Conservation (phyloP, 139 green algal species). For the Parachlorella kessleri region DNA sequence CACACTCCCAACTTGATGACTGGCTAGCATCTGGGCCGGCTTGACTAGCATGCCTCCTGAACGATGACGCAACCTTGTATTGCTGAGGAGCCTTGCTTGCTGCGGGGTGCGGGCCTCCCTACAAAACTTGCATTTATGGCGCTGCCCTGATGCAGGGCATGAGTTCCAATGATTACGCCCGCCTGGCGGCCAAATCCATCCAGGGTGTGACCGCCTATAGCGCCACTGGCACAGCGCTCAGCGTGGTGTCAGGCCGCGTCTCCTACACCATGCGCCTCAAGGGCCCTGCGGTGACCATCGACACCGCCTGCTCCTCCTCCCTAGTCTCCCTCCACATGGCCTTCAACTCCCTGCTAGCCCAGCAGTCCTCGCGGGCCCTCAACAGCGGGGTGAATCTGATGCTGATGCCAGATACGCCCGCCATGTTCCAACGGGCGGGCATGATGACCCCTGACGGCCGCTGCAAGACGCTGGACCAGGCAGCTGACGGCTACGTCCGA, state of each 20-base stretch:
- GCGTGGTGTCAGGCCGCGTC: constrained; percentile 75
- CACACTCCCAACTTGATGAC: too few relatives aligned
- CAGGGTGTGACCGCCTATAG: constrained; percentile 62
- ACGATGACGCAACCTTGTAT: too few relatives aligned
- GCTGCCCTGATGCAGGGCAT: constrained; percentile 14
- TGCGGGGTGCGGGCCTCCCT: too few relatives aligned
- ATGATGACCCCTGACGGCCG: constrained; percentile 84
- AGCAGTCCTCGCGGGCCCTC: constrained; percentile 36
- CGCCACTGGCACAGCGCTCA: constrained; percentile 46
- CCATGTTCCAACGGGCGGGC: constrained; percentile 62
- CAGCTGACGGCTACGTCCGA: constrained; percentile 82
- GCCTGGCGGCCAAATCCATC: constrained; percentile 18
- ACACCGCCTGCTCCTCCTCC: constrained; percentile 86
- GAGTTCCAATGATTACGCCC: constrained; percentile 42
- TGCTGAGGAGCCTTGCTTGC: too few relatives aligned
- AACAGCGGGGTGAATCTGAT: constrained; percentile 80
- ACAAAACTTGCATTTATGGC: too few relatives aligned
- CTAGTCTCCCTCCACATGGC: constrained; percentile 76
- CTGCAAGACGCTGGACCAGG: constrained; percentile 89
- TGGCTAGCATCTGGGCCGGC: too few relatives aligned
- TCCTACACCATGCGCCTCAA: constrained; percentile 76
- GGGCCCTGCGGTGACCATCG: constrained; percentile 73
- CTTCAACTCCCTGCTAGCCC: constrained; percentile 29
- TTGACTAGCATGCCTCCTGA: too few relatives aligned
- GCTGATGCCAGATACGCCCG: constrained; percentile 50